phyloP scores from a whole-genome alignment of 2,329 filamentous ascomycete genomes.

The Colletotrichum tamarilloi region DNA sequence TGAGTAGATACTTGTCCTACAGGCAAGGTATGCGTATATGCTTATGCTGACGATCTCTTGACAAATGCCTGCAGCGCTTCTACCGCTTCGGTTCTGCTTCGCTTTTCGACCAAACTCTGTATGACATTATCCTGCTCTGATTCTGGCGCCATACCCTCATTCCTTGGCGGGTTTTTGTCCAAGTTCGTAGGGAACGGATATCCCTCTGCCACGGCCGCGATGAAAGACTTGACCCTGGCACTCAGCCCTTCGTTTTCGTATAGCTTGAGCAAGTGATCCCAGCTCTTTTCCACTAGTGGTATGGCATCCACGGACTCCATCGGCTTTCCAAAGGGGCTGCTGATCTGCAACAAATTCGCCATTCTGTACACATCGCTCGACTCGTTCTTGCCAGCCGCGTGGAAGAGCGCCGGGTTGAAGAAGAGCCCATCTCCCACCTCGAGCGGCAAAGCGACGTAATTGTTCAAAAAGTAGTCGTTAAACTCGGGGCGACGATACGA shows the following conservation, averaged over 20 bases:
- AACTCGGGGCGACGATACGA: conserved; percentile 66
- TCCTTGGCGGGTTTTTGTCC: conserved; percentile 65
- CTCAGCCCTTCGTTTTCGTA: conserved; percentile 50
- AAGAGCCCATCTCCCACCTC: conserved; percentile 69
- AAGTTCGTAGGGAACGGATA: conserved; percentile 74
- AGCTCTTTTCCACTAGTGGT: conserved; percentile 58
- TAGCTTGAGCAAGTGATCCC: conserved; percentile 49
- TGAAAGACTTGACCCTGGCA: conserved; percentile 55
- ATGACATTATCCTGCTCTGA: conserved; percentile 66
- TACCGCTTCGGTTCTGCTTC: conserved; percentile 53
- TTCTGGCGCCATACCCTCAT: conserved; percentile 68
- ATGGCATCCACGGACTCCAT: conserved; percentile 71
- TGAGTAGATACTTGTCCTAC: too few relatives aligned
- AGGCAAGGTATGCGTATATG: too few relatives aligned
- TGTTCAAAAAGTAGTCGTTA: conserved; percentile 62
- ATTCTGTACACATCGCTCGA: conserved; percentile 59
- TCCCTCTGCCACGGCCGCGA: conserved; percentile 65
- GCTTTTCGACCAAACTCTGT: conserved; percentile 54
- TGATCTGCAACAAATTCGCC: conserved; percentile 72
- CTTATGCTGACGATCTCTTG: neutral
- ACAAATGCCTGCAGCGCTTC: conserved; percentile 45
- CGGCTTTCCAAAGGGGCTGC: conserved; percentile 70
- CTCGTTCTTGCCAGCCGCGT: conserved; percentile 70
- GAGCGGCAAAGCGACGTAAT: conserved; percentile 64
- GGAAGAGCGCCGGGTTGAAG: conserved; percentile 72